Evolutionary conservation across 805 yeast genomes (phyloP).

Genomic region (Nakazawaea laoshanensis): DNA sequence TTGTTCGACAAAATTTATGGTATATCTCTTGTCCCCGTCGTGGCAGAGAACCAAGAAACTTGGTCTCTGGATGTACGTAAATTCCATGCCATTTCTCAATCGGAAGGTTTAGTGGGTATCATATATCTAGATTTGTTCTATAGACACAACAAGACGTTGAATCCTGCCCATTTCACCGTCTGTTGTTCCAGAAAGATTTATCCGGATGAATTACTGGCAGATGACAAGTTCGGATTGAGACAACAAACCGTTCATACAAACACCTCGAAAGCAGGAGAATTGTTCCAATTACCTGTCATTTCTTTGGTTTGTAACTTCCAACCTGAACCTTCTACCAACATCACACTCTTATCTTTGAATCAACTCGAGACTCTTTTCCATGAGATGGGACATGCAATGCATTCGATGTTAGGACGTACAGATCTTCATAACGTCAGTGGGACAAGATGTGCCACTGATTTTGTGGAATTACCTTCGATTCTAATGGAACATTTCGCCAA

Average conservation of each 20-base stretch:
- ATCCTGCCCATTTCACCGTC: constrained; percentile 94
- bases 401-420: constrained; percentile 92
- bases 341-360: constrained; percentile 55
- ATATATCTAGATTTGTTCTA: constrained; percentile 85
- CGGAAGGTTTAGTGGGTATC: constrained; percentile 61
- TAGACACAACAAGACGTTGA: constrained; percentile 63
- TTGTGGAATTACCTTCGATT: constrained; percentile 95
- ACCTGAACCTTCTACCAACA: constrained; percentile 24
- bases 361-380: constrained; percentile 95
- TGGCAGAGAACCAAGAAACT: constrained; percentile 62
- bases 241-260: constrained; percentile 21
- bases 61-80: constrained; percentile 87
- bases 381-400: constrained; percentile 99
- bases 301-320: constrained; percentile 81
- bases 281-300: constrained; percentile 81
- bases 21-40: constrained; percentile 61
- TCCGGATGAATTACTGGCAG: constrained; percentile 37
- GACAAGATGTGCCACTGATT: constrained; percentile 91
- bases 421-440: constrained; percentile 87
- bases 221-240: constrained; percentile 26
- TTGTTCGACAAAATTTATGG: constrained; percentile 70
- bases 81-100: constrained; percentile 62
- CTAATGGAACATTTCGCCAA: constrained; percentile 89
- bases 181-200: constrained; percentile 84
- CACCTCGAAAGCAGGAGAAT: constrained; percentile 32